Evolutionary conservation across 768 basidiomycete genomes (phyloP), one percentile per base, ranked within the genome.

Genomic region (Dictyophora rubrovolvata): DNA sequence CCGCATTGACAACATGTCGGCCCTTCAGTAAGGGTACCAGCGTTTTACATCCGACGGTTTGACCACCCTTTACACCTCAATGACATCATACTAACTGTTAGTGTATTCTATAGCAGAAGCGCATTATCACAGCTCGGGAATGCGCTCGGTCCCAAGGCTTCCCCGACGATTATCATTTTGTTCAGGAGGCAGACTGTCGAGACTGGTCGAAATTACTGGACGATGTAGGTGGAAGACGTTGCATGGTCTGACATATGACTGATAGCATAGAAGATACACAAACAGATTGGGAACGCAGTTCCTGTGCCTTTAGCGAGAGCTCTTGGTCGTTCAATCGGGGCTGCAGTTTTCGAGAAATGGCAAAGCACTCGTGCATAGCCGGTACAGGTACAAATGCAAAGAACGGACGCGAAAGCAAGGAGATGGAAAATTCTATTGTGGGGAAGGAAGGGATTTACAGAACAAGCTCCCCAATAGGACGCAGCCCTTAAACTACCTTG

Each of bases 261-360:
- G 52, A 34, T 48, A n/a, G 46, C 57, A 34, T 36, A 59, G 21
- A 62, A 90, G 88, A 84, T 85, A 82, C 74, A 83, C 59, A 74
- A 79, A 53, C 88, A 89, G 62, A 89, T 90, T 49, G 89, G 88
- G 0, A 90, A 90, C 65, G 88, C 87, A 1, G 87, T 89, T 7
- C 86, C 87, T 2, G 76, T 87, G 8, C 83, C 84, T 2, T 74
- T 89, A 21, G 85, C 84, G 4, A 71, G 78, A 10, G 84, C 85
- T 2, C 72, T 89, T 1, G 85, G 84, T 7, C 72, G 69, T 53
- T 70, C 71, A 7, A 65, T 80, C 1, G 72, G 75, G 1, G 74
- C 74, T 53, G 77, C 79, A 0, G 62, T 83, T 42, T 60, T 79
- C 18, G 69, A 74, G 61, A 70, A 68, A 54, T 81, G 81, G 82